Evolutionary conservation across 345 rosid species (phyloP).

Genomic region (Syzygium oleosum): DNA sequence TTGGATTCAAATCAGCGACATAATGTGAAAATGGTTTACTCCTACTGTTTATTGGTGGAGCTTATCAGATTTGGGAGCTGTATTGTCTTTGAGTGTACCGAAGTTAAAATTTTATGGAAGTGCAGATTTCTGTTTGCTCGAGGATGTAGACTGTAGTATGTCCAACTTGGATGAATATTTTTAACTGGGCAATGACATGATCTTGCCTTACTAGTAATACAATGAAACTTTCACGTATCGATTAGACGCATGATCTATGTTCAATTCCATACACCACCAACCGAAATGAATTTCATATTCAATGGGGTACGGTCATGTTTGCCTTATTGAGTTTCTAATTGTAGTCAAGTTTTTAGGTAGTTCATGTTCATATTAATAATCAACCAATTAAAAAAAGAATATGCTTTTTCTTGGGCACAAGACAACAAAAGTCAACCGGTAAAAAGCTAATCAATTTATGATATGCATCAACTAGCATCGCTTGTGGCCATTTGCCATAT

Average conservation of each 20-base stretch:
- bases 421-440: too few relatives aligned
- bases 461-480: too few relatives aligned
- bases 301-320: neutral
- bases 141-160: too few relatives aligned
- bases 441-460: too few relatives aligned
- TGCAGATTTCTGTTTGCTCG: neutral
- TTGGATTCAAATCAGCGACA: neutral
- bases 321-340: neutral
- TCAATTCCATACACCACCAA: neutral
- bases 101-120: neutral
- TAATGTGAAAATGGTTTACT: neutral
- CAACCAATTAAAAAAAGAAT: neutral
- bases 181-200: neutral
- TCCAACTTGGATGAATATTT: too few relatives aligned
- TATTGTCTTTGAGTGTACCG: neutral
- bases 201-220: neutral
- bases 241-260: too few relatives aligned
- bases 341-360: too few relatives aligned
- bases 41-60: neutral
- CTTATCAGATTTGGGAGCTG: neutral
- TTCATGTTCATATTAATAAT: neutral
- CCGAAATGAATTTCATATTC: neutral
- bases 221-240: neutral
- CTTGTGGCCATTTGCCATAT: too few relatives aligned
- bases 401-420: too few relatives aligned